Evolutionary conservation across 805 yeast genomes (phyloP).

Genomic region (Allodekkera sacchari): DNA sequence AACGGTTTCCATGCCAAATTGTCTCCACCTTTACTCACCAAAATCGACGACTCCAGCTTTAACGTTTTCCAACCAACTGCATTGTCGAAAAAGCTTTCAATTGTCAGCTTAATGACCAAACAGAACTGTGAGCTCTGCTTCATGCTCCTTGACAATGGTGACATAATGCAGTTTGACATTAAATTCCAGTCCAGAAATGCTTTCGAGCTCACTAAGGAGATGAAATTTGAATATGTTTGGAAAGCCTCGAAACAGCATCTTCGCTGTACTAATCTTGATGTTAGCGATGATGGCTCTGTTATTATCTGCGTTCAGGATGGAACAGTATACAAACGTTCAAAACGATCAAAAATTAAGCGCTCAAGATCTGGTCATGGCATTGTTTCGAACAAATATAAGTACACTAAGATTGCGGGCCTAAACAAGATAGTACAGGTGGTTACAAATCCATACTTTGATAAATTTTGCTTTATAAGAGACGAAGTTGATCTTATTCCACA

Average conservation of each 20-base stretch:
- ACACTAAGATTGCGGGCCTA: constrained; percentile 42
- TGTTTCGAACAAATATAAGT: constrained; percentile 34
- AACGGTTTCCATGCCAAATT: constrained; percentile 51
- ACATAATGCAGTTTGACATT: constrained; percentile 34
- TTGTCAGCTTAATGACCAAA: constrained; percentile 27
- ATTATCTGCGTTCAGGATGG: constrained; percentile 66
- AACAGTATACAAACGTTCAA: constrained; percentile 43
- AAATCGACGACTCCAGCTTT: constrained; percentile 36
- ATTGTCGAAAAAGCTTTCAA: constrained; percentile 31
- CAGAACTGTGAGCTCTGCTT: constrained; percentile 35
- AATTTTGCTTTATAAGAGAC: constrained; percentile 60
- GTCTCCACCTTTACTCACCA: constrained; percentile 22
- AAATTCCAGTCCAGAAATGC: constrained; percentile 21
- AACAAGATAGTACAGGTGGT: constrained; percentile 26
- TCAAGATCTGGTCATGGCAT: constrained; percentile 14
- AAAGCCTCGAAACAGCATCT: constrained; percentile 48
- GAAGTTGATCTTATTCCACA: constrained; percentile 54
- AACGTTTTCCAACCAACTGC: constrained; percentile 46
- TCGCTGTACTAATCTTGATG: constrained; percentile 59
- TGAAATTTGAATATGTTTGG: constrained; percentile 51
- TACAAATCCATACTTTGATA: constrained; percentile 47
- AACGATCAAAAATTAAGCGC: constrained; percentile 25
- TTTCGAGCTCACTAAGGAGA: constrained; percentile 29
- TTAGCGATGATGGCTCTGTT: constrained; percentile 60
- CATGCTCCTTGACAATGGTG: constrained; percentile 53